Conservation (phyloP, 2,329 filamentous ascomycete genomes). For the Cladosporium velox region DNA sequence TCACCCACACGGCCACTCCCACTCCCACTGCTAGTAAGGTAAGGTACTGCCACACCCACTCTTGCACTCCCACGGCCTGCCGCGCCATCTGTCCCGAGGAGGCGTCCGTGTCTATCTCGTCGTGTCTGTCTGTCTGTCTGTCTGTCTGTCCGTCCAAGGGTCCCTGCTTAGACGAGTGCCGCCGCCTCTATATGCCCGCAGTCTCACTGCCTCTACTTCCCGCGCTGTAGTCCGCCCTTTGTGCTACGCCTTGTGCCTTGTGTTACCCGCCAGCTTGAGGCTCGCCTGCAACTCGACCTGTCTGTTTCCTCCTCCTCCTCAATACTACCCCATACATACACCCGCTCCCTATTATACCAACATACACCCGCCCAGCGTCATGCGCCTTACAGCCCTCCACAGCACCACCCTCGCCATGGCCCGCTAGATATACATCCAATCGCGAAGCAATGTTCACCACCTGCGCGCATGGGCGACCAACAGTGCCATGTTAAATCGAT, state of each 20-base stretch:
- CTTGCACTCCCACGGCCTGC: neutral
- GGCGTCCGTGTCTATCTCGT: conserved; percentile 2
- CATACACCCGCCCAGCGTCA: neutral
- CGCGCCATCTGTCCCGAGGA: conserved; percentile 11
- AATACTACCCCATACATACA: neutral
- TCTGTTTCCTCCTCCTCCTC: neutral
- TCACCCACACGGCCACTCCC: neutral
- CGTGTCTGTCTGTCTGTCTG: neutral
- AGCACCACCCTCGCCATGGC: conserved; percentile 9
- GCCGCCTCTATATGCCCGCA: conserved; percentile 14
- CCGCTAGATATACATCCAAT: conserved; percentile 5
- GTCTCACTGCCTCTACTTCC: conserved; percentile 16
- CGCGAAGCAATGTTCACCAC: conserved; percentile 17
- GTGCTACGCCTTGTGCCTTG: conserved; percentile 13
- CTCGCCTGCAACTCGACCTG: neutral
- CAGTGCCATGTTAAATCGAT: conserved; percentile 26
- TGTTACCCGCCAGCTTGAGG: neutral
- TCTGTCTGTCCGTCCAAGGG: neutral
- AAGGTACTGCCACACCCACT: neutral
- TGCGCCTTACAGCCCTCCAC: conserved; percentile 7
- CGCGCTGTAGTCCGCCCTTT: conserved; percentile 10
- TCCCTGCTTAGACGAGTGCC: neutral
- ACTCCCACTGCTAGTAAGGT: neutral
- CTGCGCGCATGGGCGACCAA: conserved; percentile 20
- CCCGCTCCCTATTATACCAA: neutral